Evolutionary conservation across 2,329 filamentous ascomycete species (phyloP).

Genomic region (Colletotrichum tanaceti): DNA sequence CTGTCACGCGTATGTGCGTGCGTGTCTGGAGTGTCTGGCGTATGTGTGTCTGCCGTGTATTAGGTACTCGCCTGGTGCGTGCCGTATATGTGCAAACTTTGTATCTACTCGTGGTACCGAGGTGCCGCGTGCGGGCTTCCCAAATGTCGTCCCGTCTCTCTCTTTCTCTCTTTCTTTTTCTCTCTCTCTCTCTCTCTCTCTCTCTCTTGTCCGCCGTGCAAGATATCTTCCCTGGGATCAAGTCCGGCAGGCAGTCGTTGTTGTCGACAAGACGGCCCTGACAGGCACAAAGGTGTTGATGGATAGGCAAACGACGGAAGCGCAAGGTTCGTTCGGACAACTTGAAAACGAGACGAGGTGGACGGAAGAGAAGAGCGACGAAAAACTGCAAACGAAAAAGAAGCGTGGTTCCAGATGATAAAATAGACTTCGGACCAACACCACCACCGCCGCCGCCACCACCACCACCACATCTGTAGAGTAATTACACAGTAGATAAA

Average conservation of each 20-base stretch:
- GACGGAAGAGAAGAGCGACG: constrained; percentile 7
- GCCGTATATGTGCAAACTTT: constrained; percentile 4
- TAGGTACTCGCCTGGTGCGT: constrained; percentile 28
- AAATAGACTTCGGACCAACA: constrained; percentile 8
- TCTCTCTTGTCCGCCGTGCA: not conserved
- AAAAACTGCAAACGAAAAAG: constrained; percentile 10
- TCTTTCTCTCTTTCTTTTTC: too few relatives aligned
- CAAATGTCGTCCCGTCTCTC: constrained; percentile 19
- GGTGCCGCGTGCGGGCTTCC: constrained; percentile 1
- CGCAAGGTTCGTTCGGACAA: not conserved
- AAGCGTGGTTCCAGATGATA: constrained; percentile 27
- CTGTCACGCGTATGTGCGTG: constrained; percentile 30
- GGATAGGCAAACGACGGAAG: not conserved
- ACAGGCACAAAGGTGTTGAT: not conserved
- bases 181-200: too few relatives aligned
- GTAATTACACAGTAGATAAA: too few relatives aligned
- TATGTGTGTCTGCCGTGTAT: not conserved
- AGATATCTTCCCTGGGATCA: constrained; percentile 6
- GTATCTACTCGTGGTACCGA: constrained; percentile 11
- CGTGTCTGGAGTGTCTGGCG: constrained; percentile 1
- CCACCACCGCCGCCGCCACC: too few relatives aligned
- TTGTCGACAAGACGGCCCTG: constrained; percentile 3
- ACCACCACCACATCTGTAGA: too few relatives aligned
- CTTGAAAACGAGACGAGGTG: not conserved
- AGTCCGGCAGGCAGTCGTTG: constrained; percentile 13